phyloP scores from a whole-genome alignment of 2,329 filamentous ascomycete genomes.

The Aspergillus clavatus region DNA sequence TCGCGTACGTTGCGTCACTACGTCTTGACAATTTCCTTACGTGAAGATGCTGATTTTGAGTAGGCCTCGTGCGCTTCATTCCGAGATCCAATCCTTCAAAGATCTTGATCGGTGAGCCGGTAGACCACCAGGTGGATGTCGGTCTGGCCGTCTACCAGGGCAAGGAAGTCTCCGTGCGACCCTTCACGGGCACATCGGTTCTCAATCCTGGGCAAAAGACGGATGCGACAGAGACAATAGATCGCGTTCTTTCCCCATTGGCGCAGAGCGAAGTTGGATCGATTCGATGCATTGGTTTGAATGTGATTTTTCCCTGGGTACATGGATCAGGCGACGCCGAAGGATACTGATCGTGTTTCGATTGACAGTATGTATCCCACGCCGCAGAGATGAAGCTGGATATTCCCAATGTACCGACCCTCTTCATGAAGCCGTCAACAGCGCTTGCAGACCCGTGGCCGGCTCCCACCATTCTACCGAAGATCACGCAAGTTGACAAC shows the following conservation, averaged over 20 bases:
- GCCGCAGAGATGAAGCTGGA: slow-evolving; percentile 50
- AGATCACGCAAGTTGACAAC: slow-evolving; percentile 49
- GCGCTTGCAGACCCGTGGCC: slow-evolving; percentile 52
- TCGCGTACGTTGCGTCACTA: slow-evolving; percentile 24
- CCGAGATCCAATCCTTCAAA: slow-evolving; percentile 48
- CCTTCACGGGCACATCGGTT: slow-evolving; percentile 57
- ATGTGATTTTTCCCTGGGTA: slow-evolving; percentile 33
- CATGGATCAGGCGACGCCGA: background rate
- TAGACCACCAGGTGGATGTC: slow-evolving; percentile 51
- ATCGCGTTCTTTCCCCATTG: slow-evolving; percentile 49
- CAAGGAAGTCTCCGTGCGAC: slow-evolving; percentile 51
- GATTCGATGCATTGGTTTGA: slow-evolving; percentile 57
- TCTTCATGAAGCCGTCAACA: slow-evolving; percentile 57
- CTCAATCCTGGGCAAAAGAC: slow-evolving; percentile 52
- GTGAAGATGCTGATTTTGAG: slow-evolving; percentile 4
- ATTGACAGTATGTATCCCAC: slow-evolving; percentile 44
- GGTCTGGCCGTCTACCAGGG: slow-evolving; percentile 54
- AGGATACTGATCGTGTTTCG: background rate
- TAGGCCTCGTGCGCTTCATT: slow-evolving; percentile 57
- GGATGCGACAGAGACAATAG: slow-evolving; percentile 32
- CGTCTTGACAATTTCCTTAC: too few species aligned
- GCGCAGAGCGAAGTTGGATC: slow-evolving; percentile 49
- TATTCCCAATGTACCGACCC: slow-evolving; percentile 51
- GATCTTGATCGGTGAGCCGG: slow-evolving; percentile 54
- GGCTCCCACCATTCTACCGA: slow-evolving; percentile 50